Evolutionary conservation across 768 basidiomycete genomes (phyloP).

Genomic region (Collybia sordida): DNA sequence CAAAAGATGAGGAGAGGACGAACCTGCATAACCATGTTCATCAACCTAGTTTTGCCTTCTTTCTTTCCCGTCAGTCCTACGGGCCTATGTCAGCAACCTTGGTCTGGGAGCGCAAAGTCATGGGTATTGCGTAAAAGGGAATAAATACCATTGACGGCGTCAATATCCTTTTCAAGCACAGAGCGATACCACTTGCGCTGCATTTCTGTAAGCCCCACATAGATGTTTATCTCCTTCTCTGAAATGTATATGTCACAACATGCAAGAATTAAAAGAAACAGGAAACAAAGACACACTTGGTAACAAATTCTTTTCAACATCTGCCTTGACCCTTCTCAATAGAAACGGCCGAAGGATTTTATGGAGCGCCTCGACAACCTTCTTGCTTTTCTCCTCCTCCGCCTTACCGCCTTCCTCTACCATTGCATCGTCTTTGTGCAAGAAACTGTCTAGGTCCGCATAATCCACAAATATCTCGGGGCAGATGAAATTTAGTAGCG

Average conservation of each 20-base stretch:
- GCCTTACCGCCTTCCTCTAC: constrained; percentile 41
- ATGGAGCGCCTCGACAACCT: constrained; percentile 94
- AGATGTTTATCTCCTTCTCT: constrained; percentile 99
- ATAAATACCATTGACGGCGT: constrained; percentile 87
- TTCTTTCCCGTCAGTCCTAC: constrained; percentile 92
- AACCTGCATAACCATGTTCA: constrained; percentile 99
- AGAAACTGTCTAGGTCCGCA: constrained; percentile 88
- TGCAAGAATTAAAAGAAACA: not conserved
- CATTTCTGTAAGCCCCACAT: constrained; percentile 96
- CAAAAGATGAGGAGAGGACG: constrained; percentile 2
- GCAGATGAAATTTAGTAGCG: constrained; percentile 91
- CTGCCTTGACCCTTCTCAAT: constrained; percentile 89
- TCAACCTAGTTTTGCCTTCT: constrained; percentile 94
- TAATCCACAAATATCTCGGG: constrained; percentile 95
- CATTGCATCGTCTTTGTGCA: constrained; percentile 77
- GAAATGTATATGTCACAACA: constrained; percentile 5
- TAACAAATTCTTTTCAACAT: constrained; percentile 93
- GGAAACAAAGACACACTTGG: constrained; percentile 59
- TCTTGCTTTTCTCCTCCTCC: constrained; percentile 85
- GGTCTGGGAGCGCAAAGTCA: not conserved
- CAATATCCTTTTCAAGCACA: constrained; percentile 96
- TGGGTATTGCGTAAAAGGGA: not conserved
- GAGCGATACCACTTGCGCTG: constrained; percentile 98
- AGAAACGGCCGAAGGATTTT: constrained; percentile 96
- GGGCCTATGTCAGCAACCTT: not conserved